Percentiles rank a stretch among this genome's conserved stretches.
These are phyloP conservation scores for Prototheca cutis DNA, from an alignment of 163 green algal genomes.

Conservation along the genomic window DNA sequence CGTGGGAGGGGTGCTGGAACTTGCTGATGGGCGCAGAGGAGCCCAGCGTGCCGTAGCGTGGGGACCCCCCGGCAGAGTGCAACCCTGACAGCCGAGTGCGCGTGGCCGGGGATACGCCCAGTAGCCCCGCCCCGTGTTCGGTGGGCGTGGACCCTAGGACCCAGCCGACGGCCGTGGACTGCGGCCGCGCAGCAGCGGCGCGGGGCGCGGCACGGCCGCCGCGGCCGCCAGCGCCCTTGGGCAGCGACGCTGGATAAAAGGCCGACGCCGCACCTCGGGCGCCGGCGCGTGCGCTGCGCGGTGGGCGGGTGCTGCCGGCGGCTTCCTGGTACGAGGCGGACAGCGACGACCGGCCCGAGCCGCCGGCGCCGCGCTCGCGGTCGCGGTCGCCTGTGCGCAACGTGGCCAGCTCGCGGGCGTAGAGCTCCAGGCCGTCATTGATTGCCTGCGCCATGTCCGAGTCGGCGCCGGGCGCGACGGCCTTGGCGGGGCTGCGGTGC, in stretches of 20 bases:
- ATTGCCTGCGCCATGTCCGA: constrained; percentile 52
- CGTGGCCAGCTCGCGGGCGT: constrained; percentile 54
- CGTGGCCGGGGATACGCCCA: constrained; percentile 9
- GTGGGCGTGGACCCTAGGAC: constrained; percentile 20
- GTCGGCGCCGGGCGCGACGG: background rate
- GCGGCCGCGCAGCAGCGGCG: constrained; percentile 33
- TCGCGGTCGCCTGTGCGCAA: constrained; percentile 6
- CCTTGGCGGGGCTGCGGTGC: background rate
- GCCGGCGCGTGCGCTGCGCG: background rate
- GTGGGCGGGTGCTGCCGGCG: constrained; percentile 1
- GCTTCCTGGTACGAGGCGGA: background rate
- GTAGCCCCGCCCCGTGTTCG: background rate
- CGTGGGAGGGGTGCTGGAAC: constrained; percentile 81
- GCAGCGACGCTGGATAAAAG: constrained; percentile 57
- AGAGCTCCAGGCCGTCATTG: constrained; percentile 76
- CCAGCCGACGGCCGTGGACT: constrained; percentile 31
- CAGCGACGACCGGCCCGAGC: background rate
- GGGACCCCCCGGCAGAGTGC: background rate
- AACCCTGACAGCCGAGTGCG: background rate
- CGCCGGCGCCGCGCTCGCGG: constrained; percentile 2
- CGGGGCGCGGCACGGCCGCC: background rate
- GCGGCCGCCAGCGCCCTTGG: constrained; percentile 24
- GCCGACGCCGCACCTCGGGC: constrained; percentile 8
- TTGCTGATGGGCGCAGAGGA: constrained; percentile 51
- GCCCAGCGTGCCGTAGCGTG: constrained; percentile 6